Conservation (phyloP, 176 grass and related monocot species). For the Carex cristatella region DNA sequence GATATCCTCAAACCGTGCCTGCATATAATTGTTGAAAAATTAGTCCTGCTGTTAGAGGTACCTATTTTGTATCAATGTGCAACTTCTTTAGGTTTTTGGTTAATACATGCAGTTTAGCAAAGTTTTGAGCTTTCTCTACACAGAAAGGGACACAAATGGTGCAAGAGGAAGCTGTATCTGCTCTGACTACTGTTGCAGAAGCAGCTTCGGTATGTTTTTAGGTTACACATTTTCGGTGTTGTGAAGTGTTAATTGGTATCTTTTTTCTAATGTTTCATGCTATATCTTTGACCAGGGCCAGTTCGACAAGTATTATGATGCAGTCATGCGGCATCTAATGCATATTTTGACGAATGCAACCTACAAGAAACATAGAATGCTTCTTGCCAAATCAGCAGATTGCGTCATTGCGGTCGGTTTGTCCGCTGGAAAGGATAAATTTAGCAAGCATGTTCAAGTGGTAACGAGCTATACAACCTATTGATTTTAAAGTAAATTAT, state of each 20-base stretch:
- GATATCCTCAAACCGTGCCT: conserved; percentile 83
- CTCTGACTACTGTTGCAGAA: conserved; percentile 91
- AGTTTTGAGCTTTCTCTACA: background rate
- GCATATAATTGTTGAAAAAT: conserved; percentile 77
- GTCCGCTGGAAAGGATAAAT: conserved; percentile 91
- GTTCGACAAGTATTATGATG: conserved; percentile 88
- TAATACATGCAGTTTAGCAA: background rate
- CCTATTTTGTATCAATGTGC: background rate
- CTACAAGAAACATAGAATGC: conserved; percentile 75
- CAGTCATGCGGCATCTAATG: conserved; percentile 90
- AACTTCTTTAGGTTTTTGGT: background rate
- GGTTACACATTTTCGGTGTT: background rate
- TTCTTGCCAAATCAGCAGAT: conserved; percentile 90
- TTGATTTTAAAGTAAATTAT: conserved; percentile 9
- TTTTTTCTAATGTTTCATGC: background rate
- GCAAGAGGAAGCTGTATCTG: conserved; percentile 89
- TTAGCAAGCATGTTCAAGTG: conserved; percentile 69
- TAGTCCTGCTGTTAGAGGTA: conserved; percentile 64
- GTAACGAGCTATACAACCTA: conserved; percentile 24
- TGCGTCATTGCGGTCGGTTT: conserved; percentile 92
- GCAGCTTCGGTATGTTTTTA: conserved; percentile 53
- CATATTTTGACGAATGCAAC: conserved; percentile 90
- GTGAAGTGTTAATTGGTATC: background rate
- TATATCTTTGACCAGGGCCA: conserved; percentile 6
- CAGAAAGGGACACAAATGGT: conserved; percentile 98